Conservation (phyloP, 1,284 basidiomycete species). For the Tilletia horrida region DNA sequence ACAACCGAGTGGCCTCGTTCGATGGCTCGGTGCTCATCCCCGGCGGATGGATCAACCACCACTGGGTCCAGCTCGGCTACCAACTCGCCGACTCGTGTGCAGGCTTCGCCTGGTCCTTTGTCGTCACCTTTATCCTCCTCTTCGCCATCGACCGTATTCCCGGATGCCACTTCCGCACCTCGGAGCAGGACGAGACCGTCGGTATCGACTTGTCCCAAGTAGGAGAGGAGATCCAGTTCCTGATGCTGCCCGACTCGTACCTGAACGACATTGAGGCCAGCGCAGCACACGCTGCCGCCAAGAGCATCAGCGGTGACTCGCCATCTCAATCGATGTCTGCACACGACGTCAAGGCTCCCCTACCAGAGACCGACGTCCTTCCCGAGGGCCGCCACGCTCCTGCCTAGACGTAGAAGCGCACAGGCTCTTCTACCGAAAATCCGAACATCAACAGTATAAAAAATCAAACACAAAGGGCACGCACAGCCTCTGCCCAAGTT, state of each 20-base stretch:
- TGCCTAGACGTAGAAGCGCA: not conserved
- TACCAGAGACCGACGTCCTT: not conserved
- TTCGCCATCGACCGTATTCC: constrained; percentile 93
- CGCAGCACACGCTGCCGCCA: not conserved
- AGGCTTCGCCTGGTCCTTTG: constrained; percentile 49
- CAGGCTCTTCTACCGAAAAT: too few relatives aligned
- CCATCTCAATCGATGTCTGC: not conserved
- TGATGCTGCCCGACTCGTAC: constrained; percentile 8
- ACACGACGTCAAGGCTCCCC: constrained; percentile 7
- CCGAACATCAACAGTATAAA: too few relatives aligned
- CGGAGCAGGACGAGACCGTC: constrained; percentile 81
- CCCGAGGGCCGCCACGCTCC: not conserved
- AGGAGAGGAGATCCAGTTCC: constrained; percentile 64
- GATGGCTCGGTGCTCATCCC: constrained; percentile 71
- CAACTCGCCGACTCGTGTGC: constrained; percentile 75
- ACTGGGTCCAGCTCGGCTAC: constrained; percentile 67
- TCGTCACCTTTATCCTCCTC: constrained; percentile 66
- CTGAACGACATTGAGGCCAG: constrained; percentile 1
- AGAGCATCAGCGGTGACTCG: not conserved
- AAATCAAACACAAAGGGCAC: too few relatives aligned
- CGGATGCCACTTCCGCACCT: constrained; percentile 70
- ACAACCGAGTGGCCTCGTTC: constrained; percentile 74
- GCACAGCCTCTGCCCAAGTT: too few relatives aligned
- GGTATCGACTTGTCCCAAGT: constrained; percentile 91
- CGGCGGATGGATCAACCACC: constrained; percentile 80